These are phyloP conservation scores for Syncephalastrum contaminatum DNA, from an alignment of 371 early-diverging fungal species.

Conservation along the genomic window DNA sequence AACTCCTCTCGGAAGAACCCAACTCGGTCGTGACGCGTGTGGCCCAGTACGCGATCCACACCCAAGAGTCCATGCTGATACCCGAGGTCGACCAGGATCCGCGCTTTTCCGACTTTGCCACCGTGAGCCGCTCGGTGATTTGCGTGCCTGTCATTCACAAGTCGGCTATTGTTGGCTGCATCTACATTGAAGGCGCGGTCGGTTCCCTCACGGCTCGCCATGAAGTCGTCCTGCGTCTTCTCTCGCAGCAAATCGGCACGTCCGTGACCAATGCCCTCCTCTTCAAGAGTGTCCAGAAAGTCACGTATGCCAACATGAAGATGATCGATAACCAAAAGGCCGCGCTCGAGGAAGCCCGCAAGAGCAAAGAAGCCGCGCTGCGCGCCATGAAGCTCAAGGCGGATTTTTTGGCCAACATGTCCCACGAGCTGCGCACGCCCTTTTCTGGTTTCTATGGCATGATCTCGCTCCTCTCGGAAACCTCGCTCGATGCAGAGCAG, in stretches of 20 bases:
- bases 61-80: constrained; percentile 39
- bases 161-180: constrained; percentile 52
- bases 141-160: constrained; percentile 62
- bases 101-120: constrained; percentile 37
- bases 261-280: constrained; percentile 59
- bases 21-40: constrained; percentile 39
- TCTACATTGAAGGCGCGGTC: constrained; percentile 57
- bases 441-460: constrained; percentile 67
- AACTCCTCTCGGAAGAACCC: constrained; percentile 34
- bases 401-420: constrained; percentile 64
- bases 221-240: constrained; percentile 48
- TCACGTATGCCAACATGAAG: constrained; percentile 41
- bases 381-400: constrained; percentile 50
- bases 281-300: constrained; percentile 53
- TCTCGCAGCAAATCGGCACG: constrained; percentile 62
- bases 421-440: constrained; percentile 59
- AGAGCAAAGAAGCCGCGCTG: constrained; percentile 51
- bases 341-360: constrained; percentile 48
- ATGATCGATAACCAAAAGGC: constrained; percentile 55
- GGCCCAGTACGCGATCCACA: constrained; percentile 40
- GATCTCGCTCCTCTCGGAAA: constrained; percentile 58
- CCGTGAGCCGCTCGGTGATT: constrained; percentile 45
- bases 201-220: constrained; percentile 54
- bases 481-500: constrained; percentile 55
- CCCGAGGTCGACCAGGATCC: constrained; percentile 40